Base-by-base conservation (phyloP, 805 yeast species). In the Brettanomyces nanus region DNA sequence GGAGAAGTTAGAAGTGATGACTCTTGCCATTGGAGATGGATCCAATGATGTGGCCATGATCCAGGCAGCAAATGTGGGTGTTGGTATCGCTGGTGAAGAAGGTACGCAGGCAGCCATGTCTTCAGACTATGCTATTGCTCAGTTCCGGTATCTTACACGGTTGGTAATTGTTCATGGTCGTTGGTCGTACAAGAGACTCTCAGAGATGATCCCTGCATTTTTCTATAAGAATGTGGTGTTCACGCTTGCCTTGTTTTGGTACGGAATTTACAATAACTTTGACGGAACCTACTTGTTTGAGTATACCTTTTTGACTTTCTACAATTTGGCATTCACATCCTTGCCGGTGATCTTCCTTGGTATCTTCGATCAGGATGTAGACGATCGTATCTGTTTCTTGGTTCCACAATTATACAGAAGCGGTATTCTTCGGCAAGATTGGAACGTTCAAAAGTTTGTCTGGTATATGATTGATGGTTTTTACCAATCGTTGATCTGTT, bases 11-110 rank as follows among this genome's bases (percentile, higher is more conserved):
- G 77, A 76, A 45, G 95, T 84, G 21, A 84, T 84, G 89, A 84
- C 94, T 1, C 61, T 84, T 41, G 90, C 92, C 6, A 82, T 84
- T 54, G 95, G 95, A 48, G 95, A 84, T 61, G 95, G 95, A 39
- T 78, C 92, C 17, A 84, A 84, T 55, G 95, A 84, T 62, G 95
- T 84, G 45, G 89, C 94, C 10, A 84, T 84, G 95, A 84, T 84
- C 47, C 95, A 84, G 58, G 78, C 87, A 21, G 92, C 94, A 1
- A 80, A 84, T 60, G 80, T 84, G 33, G 95, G 95, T 52, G 83
- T 84, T 39, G 95, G 95, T 63, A 84, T 84, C 54, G 89, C 89
- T 3, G 95, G 95, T 62, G 92, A 84, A 64, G 95, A 84, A 65
- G 95, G 95, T 53, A 66, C 92, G 44, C 92, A 83, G 59, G 92